Evolutionary conservation across 2,329 filamentous ascomycete species (phyloP), one percentile per base, ranked within the genome.

Genomic region (Berkeleyomyces rouxiae): DNA sequence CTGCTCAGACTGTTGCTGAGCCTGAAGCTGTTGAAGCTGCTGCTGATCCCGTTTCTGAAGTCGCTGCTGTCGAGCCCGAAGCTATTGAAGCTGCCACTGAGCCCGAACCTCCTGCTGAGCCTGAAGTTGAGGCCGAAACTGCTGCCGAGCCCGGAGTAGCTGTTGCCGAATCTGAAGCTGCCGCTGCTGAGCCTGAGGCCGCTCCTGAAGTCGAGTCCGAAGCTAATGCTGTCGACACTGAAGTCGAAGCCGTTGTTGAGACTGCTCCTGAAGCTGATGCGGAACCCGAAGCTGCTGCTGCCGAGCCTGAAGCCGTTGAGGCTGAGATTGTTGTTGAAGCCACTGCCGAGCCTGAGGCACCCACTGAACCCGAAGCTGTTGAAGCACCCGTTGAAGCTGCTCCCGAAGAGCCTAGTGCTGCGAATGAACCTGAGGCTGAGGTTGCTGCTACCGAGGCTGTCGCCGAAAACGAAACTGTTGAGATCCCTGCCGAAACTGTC

Each of bases 21-120:
- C 42, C 44, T 36, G 55, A 53, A 10, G 49, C 7, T 7, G 36
- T 23, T 16, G 55, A n/a, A 33, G n/a, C 10, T 43, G 13, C 13
- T 31, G 63, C 65, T 16, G 65, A 63, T 39, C 37, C 61, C 46
- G 57, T 47, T 58, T 42, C 40, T 7, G 61, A 51, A 13, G 63
- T 9, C 39, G 31, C 23, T 37, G 7, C 16, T 44, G 23, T 39
- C 53, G 59, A 62, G 6, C 53, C 64, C 40, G 42, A 65, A 13
- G 46, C 10, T 9, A n/a, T n/a, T n/a, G n/a, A n/a, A n/a, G n/a
- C n/a, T n/a, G n/a, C n/a, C n/a, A n/a, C 61, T 10, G 39, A 31
- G 3, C 33, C 59, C 4, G 39, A 61, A 46, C 7, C 42, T 13
- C 16, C 55, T 36, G 39, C 39, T 39, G 58, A 62, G 36, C 13